These are phyloP conservation scores for Penicillium taxi DNA, from an alignment of 495 filamentous ascomycete species.

Conservation along the genomic window DNA sequence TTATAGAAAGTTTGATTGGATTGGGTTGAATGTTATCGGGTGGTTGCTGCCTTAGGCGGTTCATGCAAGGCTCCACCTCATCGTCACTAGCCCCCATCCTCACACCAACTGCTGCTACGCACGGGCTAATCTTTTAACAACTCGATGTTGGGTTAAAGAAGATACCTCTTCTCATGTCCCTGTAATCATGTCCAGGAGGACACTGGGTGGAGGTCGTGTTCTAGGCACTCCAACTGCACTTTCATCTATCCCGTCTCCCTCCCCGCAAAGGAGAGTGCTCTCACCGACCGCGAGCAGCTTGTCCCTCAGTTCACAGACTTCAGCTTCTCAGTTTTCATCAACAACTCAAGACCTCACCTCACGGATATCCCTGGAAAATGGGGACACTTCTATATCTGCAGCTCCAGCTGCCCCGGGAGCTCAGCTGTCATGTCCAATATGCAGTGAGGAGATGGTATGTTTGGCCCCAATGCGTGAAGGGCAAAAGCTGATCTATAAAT, in stretches of 20 bases:
- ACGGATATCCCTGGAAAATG: slow-evolving; percentile 49
- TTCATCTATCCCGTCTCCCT: slow-evolving; percentile 51
- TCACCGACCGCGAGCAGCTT: slow-evolving; percentile 53
- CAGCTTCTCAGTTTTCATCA: slow-evolving; percentile 49
- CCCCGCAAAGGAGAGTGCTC: slow-evolving; percentile 46
- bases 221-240: slow-evolving; percentile 74
- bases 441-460: slow-evolving; percentile 87
- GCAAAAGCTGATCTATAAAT: slow-evolving; percentile 10
- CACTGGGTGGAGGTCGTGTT: slow-evolving; percentile 82
- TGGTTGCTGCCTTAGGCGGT: slow-evolving; percentile 15
- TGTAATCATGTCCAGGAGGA: slow-evolving; percentile 67
- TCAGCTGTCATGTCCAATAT: slow-evolving; percentile 85
- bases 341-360: slow-evolving; percentile 53
- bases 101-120: slow-evolving; percentile 5
- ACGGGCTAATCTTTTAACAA: slow-evolving; percentile 13
- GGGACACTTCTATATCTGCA: slow-evolving; percentile 38
- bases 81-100: slow-evolving; percentile 16
- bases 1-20: not conserved
- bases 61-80: slow-evolving; percentile 21
- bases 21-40: not conserved
- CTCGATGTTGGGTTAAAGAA: slow-evolving; percentile 13
- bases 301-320: slow-evolving; percentile 56
- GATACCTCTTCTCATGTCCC: slow-evolving; percentile 32
- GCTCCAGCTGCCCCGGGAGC: slow-evolving; percentile 48
- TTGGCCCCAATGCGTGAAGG: not conserved